A percentile compares a stretch with the other conserved stretches of the same genome.
These are phyloP conservation scores for Neurospora sp. DNA, from an alignment of 495 filamentous ascomycete genomes.

Conservation along the genomic window DNA sequence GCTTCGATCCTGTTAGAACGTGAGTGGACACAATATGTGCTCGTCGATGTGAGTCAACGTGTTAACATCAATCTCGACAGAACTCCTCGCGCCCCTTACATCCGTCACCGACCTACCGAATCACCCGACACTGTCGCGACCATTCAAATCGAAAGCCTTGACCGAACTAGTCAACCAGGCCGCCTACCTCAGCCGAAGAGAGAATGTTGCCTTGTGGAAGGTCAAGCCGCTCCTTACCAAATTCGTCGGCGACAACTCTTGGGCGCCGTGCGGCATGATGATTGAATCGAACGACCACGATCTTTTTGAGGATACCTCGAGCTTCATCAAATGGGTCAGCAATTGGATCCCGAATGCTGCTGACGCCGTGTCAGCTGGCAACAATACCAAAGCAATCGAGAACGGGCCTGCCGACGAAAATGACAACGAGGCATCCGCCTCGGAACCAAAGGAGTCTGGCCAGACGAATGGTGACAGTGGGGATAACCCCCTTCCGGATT, in stretches of 20 bases:
- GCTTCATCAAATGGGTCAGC: slow-evolving; percentile 12
- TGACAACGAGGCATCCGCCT: neutral
- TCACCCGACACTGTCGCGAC: slow-evolving; percentile 73
- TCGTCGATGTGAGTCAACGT: neutral
- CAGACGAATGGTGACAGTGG: neutral
- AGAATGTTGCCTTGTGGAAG: slow-evolving; percentile 62
- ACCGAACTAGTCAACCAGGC: slow-evolving; percentile 63
- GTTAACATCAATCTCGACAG: slow-evolving; percentile 31
- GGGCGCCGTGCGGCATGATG: slow-evolving; percentile 61
- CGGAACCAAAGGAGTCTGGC: neutral
- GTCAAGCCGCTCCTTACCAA: slow-evolving; percentile 68
- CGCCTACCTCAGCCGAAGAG: slow-evolving; percentile 61
- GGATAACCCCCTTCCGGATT: neutral
- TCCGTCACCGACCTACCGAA: slow-evolving; percentile 72
- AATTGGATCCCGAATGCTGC: neutral
- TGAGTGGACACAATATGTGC: slow-evolving; percentile 32
- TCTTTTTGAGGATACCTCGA: slow-evolving; percentile 34
- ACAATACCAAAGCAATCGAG: neutral
- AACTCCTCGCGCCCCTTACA: slow-evolving; percentile 77
- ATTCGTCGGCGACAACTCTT: slow-evolving; percentile 69
- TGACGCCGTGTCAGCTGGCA: neutral
- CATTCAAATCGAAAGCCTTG: slow-evolving; percentile 75
- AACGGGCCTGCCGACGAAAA: neutral
- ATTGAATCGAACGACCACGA: slow-evolving; percentile 44
- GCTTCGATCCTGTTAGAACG: slow-evolving; percentile 72